A percentile compares a stretch with the other conserved stretches of the same genome.
phyloP scores from a whole-genome alignment of 208 protist genomes.

The Acanthamoeba sp. region DNA sequence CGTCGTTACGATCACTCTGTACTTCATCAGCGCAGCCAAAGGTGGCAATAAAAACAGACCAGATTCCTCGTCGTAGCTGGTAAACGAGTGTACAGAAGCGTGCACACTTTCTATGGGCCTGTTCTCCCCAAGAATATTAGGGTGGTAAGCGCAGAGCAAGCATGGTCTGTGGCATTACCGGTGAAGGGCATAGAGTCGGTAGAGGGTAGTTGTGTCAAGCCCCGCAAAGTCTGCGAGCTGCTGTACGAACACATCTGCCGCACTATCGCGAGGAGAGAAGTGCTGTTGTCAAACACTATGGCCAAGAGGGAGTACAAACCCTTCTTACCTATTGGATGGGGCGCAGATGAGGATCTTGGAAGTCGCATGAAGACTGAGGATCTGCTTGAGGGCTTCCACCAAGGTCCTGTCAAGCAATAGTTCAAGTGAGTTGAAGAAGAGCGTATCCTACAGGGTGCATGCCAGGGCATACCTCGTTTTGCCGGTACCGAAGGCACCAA shows the following conservation, averaged over 20 bases:
- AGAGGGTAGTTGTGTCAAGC: neutral
- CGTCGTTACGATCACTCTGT: neutral
- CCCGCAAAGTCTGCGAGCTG: neutral
- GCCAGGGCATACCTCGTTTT: neutral
- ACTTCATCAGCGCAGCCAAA: neutral
- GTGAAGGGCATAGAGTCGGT: neutral
- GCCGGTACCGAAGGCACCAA: constrained; percentile 21
- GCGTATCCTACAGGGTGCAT: too few species aligned
- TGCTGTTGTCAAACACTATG: neutral
- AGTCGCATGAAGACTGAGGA: neutral
- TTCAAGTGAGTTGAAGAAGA: too few species aligned
- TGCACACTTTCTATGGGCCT: neutral
- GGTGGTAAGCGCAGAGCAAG: neutral
- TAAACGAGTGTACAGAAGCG: neutral
- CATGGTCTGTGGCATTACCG: neutral
- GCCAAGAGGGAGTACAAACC: neutral
- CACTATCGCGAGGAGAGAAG: neutral
- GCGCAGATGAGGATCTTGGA: neutral
- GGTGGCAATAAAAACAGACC: neutral
- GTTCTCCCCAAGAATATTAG: neutral
- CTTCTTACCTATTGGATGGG: constrained; percentile 3
- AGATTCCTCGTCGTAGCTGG: neutral
- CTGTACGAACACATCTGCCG: neutral
- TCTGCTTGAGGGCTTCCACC: constrained; percentile 29
- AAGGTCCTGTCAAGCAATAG: neutral